phyloP scores from a whole-genome alignment of 176 grass and related monocot species.

The Sorghum bicolor region Sorghum_bicolor_NCBIv3 NC_012873.2:51106001-51106500 shows the following conservation, averaged over 20 bases:
- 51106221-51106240: slow-evolving; percentile 9
- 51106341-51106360: not conserved
- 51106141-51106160: not conserved
- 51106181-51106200: not conserved
- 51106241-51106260: slow-evolving; percentile 36
- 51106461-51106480: too few species aligned
- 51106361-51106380: not conserved
- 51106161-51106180: slow-evolving; percentile 12
- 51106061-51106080: slow-evolving; percentile 4
- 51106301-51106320: not conserved
- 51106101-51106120: slow-evolving; percentile 1
- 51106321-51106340: not conserved
- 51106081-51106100: not conserved
- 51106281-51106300: slow-evolving; percentile 16
- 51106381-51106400: not conserved
- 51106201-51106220: slow-evolving; percentile 32
- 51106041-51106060: slow-evolving; percentile 50
- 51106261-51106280: slow-evolving; percentile 25
- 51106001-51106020: slow-evolving; percentile 83
- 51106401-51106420: not conserved
- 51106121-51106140: slow-evolving; percentile 26
- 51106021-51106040: slow-evolving; percentile 85
- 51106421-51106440: not conserved
- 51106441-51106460: too few species aligned
- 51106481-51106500: too few species aligned